Evolutionary conservation across 257 asterid genomes (phyloP).

Genomic region (Solanum infundibuliforme): DNA sequence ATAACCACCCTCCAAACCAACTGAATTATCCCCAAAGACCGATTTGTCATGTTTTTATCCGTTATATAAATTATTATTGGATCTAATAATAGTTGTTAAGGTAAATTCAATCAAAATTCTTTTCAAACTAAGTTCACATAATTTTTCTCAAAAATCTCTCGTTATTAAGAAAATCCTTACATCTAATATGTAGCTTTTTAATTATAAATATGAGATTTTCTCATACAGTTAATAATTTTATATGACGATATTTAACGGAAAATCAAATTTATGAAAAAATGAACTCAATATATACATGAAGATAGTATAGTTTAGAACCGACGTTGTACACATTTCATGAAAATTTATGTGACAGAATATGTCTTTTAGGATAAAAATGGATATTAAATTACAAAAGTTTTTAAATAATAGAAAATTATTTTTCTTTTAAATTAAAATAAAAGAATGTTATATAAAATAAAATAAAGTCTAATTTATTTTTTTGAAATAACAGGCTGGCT

Average conservation of each 20-base stretch:
- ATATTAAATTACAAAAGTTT: background rate
- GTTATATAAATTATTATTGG: background rate
- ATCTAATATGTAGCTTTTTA: background rate
- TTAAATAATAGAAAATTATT: background rate
- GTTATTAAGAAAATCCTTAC: background rate
- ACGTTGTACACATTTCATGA: background rate
- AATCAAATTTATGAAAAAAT: background rate
- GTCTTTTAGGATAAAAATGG: background rate
- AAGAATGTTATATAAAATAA: background rate
- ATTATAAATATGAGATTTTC: background rate
- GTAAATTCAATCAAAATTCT: background rate
- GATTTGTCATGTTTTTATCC: background rate
- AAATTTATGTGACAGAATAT: background rate
- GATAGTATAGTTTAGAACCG: background rate
- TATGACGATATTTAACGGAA: background rate
- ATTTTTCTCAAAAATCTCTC: background rate
- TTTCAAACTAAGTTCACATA: background rate
- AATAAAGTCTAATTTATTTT: background rate
- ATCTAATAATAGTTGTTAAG: background rate
- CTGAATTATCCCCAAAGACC: too few species aligned
- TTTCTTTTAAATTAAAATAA: background rate
- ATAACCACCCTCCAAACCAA: too few species aligned
- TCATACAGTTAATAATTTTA: background rate
- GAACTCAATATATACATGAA: background rate
- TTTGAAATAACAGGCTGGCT: background rate